Percentiles rank a stretch among this genome's conserved stretches.
Evolutionary conservation across 139 green algal genomes (phyloP).

Genomic region (Chlamydomonas sphaeroides): DNA sequence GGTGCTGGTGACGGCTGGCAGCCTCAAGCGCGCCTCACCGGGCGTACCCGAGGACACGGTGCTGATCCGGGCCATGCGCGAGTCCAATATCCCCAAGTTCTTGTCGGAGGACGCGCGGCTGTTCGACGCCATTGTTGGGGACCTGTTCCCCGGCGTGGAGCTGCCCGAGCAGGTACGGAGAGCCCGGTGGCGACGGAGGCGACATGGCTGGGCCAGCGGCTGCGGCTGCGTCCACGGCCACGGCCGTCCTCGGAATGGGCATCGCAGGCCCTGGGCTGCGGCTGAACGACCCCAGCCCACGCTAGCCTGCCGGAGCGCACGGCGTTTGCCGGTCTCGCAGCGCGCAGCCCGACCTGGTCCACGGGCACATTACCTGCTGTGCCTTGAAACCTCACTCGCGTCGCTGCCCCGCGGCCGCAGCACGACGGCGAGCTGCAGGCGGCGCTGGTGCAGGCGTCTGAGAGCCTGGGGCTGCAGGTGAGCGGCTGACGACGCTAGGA

Average conservation of each 20-base stretch:
- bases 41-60: constrained; percentile 70
- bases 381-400: too few relatives aligned
- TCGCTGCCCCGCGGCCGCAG: neutral
- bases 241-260: too few relatives aligned
- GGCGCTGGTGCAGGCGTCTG: constrained; percentile 27
- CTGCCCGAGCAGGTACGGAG: constrained; percentile 28
- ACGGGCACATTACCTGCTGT: too few relatives aligned
- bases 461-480: constrained; percentile 27
- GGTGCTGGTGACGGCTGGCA: constrained; percentile 84
- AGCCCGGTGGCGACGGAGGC: neutral
- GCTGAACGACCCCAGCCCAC: too few relatives aligned
- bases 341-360: too few relatives aligned
- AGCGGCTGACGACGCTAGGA: too few relatives aligned
- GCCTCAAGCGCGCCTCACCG: constrained; percentile 71
- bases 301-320: too few relatives aligned
- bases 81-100: constrained; percentile 87
- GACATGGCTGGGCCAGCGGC: too few relatives aligned
- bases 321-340: too few relatives aligned
- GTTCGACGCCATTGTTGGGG: constrained; percentile 79
- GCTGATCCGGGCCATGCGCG: constrained; percentile 81
- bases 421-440: constrained; percentile 20
- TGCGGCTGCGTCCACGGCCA: too few relatives aligned
- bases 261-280: too few relatives aligned
- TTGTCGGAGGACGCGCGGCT: constrained; percentile 72
- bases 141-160: constrained; percentile 82